phyloP scores from a whole-genome alignment of 2,329 filamentous ascomycete species.

The Diplodia seriata region DNA sequence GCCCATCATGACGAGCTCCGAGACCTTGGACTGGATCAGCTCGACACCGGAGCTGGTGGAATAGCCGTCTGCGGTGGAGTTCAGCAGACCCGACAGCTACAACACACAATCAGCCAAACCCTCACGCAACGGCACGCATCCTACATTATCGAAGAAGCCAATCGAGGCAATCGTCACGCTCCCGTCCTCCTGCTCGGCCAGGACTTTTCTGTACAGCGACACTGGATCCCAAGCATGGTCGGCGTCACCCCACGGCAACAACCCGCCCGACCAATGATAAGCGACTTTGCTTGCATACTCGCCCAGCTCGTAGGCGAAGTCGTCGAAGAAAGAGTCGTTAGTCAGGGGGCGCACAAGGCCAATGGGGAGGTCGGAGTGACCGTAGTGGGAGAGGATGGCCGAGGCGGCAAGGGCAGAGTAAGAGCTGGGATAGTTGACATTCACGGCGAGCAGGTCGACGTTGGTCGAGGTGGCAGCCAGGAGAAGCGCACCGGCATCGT shows the following conservation, averaged over 20 bases:
- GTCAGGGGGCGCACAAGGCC: constrained; percentile 52
- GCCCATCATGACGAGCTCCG: constrained; percentile 61
- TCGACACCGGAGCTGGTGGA: constrained; percentile 51
- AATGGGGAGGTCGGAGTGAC: constrained; percentile 47
- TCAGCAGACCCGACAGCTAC: constrained; percentile 39
- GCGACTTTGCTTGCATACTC: constrained; percentile 58
- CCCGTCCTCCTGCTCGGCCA: constrained; percentile 49
- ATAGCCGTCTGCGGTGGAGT: constrained; percentile 52
- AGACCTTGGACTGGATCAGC: constrained; percentile 55
- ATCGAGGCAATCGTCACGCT: constrained; percentile 57
- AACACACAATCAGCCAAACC: too few relatives aligned
- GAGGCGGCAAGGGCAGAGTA: constrained; percentile 51
- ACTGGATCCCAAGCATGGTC: constrained; percentile 54
- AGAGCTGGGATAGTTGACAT: constrained; percentile 52
- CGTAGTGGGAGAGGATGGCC: constrained; percentile 52
- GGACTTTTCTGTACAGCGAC: constrained; percentile 53
- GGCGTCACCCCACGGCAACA: constrained; percentile 46
- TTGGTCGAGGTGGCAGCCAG: constrained; percentile 50
- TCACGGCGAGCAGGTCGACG: constrained; percentile 51
- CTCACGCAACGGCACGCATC: constrained; percentile 21
- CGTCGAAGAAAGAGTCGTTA: constrained; percentile 55
- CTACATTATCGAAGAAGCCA: constrained; percentile 55
- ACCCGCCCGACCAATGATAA: constrained; percentile 51
- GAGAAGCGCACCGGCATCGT: constrained; percentile 53
- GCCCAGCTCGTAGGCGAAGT: constrained; percentile 47